These are phyloP conservation scores for Cymbopogon citratus DNA, from an alignment of 176 grass and related monocot species.

Conservation along the genomic window DNA sequence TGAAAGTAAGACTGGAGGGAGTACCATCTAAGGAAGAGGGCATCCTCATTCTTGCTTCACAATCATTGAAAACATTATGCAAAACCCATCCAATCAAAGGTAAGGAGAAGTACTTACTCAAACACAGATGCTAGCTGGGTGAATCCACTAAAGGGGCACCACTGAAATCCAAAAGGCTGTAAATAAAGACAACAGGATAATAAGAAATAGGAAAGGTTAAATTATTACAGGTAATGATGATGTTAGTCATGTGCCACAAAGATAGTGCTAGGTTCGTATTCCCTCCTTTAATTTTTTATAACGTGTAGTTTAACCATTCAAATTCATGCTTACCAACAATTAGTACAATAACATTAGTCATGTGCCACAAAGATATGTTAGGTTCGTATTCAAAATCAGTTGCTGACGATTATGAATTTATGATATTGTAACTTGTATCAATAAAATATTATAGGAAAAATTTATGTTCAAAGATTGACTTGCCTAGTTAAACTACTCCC, in stretches of 20 bases:
- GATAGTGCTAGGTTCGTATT: no score
- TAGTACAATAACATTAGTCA: background rate
- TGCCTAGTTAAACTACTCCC: background rate
- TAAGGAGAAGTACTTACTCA: slow-evolving; percentile 65
- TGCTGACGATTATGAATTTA: background rate
- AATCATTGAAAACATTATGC: slow-evolving; percentile 7
- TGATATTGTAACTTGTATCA: background rate
- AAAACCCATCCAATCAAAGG: slow-evolving; percentile 2
- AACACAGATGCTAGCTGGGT: slow-evolving; percentile 85
- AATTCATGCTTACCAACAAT: background rate
- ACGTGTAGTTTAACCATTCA: background rate
- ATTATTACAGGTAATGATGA: background rate
- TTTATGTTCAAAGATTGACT: background rate
- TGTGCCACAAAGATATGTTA: background rate
- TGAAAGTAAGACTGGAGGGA: background rate
- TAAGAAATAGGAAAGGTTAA: slow-evolving; percentile 18
- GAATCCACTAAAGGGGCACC: slow-evolving; percentile 92
- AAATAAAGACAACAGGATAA: slow-evolving; percentile 32
- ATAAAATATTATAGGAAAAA: background rate
- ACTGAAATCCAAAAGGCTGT: slow-evolving; percentile 96
- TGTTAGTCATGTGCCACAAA: no score
- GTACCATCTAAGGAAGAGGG: background rate
- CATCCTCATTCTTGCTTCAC: slow-evolving; percentile 5
- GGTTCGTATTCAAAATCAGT: background rate
- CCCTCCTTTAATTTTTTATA: background rate